A percentile compares a stretch with the other conserved stretches of the same genome.
These are phyloP conservation scores for Austropuccinia psidii DNA, from an alignment of 1,284 basidiomycete genomes.

Conservation along the genomic window DNA sequence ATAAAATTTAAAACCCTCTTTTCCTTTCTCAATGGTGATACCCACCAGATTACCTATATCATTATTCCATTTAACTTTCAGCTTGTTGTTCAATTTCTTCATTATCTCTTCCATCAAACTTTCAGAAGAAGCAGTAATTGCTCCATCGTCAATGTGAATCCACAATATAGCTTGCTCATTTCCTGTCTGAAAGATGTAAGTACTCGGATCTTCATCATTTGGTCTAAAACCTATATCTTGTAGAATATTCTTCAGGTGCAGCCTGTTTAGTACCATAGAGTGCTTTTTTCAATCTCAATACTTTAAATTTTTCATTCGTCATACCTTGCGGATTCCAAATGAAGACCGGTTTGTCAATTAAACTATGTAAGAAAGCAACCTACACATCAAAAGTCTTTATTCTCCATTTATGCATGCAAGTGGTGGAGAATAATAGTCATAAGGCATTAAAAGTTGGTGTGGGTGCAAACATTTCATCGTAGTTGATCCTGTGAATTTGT, in stretches of 20 bases:
- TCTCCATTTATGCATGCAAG: too few species aligned
- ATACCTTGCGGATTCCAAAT: too few species aligned
- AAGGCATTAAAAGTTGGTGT: too few species aligned
- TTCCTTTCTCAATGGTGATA: neutral
- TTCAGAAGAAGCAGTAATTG: neutral
- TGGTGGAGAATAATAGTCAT: too few species aligned
- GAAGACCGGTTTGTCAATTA: too few species aligned
- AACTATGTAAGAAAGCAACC: too few species aligned
- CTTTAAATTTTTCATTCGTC: too few species aligned
- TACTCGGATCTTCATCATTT: too few species aligned
- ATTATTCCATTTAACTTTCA: neutral
- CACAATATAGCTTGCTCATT: neutral
- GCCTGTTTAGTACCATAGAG: neutral
- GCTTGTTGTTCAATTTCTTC: neutral
- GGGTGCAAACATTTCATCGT: too few species aligned
- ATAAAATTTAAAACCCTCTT: neutral
- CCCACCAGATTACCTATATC: neutral
- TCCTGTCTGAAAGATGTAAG: neutral
- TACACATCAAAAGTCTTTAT: too few species aligned
- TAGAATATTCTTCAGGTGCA: neutral
- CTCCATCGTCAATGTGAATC: conserved; percentile 13
- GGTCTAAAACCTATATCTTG: too few species aligned
- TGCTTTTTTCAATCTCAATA: neutral
- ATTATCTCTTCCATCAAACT: neutral
- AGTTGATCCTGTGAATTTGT: too few species aligned